phyloP scores from a whole-genome alignment of 2,329 filamentous ascomycete species.

The Stemphylium lycopersici region DNA sequence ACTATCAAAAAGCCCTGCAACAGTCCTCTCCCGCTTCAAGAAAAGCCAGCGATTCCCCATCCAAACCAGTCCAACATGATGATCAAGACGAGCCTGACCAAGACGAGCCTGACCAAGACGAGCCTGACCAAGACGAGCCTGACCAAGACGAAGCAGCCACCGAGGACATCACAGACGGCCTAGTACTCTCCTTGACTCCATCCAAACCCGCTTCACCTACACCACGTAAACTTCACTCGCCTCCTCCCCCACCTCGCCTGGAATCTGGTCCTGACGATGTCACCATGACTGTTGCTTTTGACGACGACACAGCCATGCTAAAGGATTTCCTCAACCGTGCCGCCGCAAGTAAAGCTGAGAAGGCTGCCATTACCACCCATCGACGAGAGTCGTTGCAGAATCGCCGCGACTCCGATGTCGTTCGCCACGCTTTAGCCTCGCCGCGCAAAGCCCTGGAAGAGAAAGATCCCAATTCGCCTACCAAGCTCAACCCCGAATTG shows the following conservation, averaged over 20 bases:
- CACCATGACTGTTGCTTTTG: conserved; percentile 45
- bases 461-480: conserved; percentile 57
- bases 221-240: conserved; percentile 35
- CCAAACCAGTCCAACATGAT: neutral
- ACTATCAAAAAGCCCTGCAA: conserved; percentile 19
- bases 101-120: neutral
- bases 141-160: neutral
- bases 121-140: neutral
- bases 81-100: neutral
- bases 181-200: conserved; percentile 32
- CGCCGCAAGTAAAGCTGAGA: conserved; percentile 54
- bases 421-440: conserved; percentile 55
- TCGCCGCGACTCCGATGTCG: conserved; percentile 54
- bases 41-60: neutral
- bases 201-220: conserved; percentile 21
- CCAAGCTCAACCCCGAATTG: conserved; percentile 43
- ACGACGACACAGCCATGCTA: conserved; percentile 57
- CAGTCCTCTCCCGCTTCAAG: neutral
- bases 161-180: conserved; percentile 40
- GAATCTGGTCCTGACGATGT: conserved; percentile 35
- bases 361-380: conserved; percentile 38
- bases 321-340: conserved; percentile 58
- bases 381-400: conserved; percentile 54
- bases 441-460: conserved; percentile 53
- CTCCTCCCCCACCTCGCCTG: conserved; percentile 34